phyloP scores from a whole-genome alignment of 805 yeast species.

The Ascoidea tarda region DNA sequence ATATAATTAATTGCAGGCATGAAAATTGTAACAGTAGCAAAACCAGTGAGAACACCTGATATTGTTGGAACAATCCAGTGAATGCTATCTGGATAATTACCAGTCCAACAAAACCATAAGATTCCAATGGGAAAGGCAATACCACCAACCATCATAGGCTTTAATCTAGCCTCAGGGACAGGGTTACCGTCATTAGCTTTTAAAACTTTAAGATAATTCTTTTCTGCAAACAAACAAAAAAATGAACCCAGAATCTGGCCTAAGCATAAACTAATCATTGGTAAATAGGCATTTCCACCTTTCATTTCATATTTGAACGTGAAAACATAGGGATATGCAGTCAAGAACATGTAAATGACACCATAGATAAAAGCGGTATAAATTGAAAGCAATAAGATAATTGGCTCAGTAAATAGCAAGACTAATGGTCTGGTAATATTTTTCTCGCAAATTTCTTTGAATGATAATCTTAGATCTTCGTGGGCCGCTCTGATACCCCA shows the following conservation, averaged over 20 bases:
- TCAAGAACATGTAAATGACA: conserved; percentile 56
- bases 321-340: conserved; percentile 68
- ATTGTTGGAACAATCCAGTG: conserved; percentile 78
- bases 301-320: conserved; percentile 43
- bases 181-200: conserved; percentile 40
- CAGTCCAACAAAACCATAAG: conserved; percentile 84
- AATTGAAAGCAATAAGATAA: conserved; percentile 48
- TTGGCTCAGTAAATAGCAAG: conserved; percentile 61
- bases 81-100: conserved; percentile 50
- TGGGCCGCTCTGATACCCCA: conserved; percentile 77
- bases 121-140: conserved; percentile 63
- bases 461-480: conserved; percentile 41
- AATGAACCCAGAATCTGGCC: conserved; percentile 52
- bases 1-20: conserved; percentile 58
- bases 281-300: conserved; percentile 59
- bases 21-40: conserved; percentile 56
- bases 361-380: conserved; percentile 76
- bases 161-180: conserved; percentile 70
- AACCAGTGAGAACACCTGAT: conserved; percentile 51
- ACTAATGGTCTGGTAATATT: conserved; percentile 53
- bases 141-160: conserved; percentile 63
- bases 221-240: conserved; percentile 39
- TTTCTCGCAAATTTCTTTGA: conserved; percentile 46
- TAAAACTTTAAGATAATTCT: conserved; percentile 31
- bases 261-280: conserved; percentile 62